These are phyloP conservation scores for Oenanthe sinensis DNA, from an alignment of 129 eudicot species.

Conservation along the genomic window DNA sequence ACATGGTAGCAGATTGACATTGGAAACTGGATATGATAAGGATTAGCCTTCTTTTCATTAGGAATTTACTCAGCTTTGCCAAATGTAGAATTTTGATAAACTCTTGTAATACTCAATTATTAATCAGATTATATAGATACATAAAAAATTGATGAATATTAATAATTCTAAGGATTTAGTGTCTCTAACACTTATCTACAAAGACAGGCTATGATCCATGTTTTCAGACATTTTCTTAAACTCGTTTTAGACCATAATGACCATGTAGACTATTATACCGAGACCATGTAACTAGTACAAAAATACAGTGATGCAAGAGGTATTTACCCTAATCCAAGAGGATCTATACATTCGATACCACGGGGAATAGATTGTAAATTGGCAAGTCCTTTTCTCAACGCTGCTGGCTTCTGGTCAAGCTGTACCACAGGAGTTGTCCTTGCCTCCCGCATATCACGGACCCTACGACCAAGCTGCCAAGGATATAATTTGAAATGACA, in stretches of 20 bases:
- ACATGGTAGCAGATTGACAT: background rate
- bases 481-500: conserved; percentile 10
- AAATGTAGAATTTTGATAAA: too few species aligned
- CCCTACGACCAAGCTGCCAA: conserved; percentile 91
- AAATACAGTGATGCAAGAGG: background rate
- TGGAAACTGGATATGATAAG: too few species aligned
- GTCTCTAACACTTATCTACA: background rate
- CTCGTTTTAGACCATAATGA: background rate
- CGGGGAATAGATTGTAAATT: conserved; percentile 81
- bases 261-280: background rate
- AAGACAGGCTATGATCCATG: background rate
- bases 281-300: background rate
- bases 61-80: too few species aligned
- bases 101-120: too few species aligned
- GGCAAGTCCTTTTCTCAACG: conserved; percentile 46
- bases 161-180: background rate
- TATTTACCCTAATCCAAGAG: conserved; percentile 86
- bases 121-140: background rate
- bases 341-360: conserved; percentile 85
- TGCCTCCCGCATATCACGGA: conserved; percentile 96
- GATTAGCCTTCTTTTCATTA: too few species aligned
- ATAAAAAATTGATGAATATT: background rate
- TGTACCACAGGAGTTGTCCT: conserved; percentile 54
- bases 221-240: background rate
- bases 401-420: conserved; percentile 54